Evolutionary conservation across 208 protist genomes (phyloP), one percentile per base, ranked within the genome.

Genomic region (Trypanosoma cruzi): DNA sequence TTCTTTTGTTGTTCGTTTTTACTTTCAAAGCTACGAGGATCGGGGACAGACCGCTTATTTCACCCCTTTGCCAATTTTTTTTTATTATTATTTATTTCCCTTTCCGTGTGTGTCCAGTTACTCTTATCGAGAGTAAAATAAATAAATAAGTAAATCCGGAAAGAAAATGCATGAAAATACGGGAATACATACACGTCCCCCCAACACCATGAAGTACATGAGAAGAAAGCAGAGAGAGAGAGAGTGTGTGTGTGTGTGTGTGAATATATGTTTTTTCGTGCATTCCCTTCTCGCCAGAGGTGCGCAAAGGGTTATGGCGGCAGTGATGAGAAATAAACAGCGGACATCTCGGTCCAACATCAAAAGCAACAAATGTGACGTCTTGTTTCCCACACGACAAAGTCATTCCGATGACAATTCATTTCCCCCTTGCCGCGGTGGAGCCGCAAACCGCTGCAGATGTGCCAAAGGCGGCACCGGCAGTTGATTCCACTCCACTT

Each of bases 401-500:
- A 7, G 10, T 44, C 40, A 26, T 26, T 52, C 24, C 24, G 5
- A 24, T 26, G 18, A 24, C n/a, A 26, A 4, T 52, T n/a, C 18
- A 24, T 52, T 52, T 26, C 22, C 1, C 5, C 24, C 18, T 3
- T 24, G 16, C 18, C 34, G 11, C 29, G 53, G 11, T 26, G 34
- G 42, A 26, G 13, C 4, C 18, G 37, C 62, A 68, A 73, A 87
- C 4, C 56, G 65, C 34, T 58, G 46, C 42, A 80, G 37, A 29
- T 81, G 54, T n/a, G 44, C 32, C 13, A 65, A 52, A 7, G 75
- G 73, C 2, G 66, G 75, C 4, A 65, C 44, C 34, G 65, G 64
- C 46, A 86, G 49, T 40, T 83, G 75, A 32, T 60, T 63, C 76
- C 75, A 78, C 32, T 77, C 57, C 1, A 80, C 79, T 59, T 85